Evolutionary conservation across 352 stramenopile genomes (phyloP), one percentile per base, ranked within the genome.

Genomic region (Globisporangium radiosum): DNA sequence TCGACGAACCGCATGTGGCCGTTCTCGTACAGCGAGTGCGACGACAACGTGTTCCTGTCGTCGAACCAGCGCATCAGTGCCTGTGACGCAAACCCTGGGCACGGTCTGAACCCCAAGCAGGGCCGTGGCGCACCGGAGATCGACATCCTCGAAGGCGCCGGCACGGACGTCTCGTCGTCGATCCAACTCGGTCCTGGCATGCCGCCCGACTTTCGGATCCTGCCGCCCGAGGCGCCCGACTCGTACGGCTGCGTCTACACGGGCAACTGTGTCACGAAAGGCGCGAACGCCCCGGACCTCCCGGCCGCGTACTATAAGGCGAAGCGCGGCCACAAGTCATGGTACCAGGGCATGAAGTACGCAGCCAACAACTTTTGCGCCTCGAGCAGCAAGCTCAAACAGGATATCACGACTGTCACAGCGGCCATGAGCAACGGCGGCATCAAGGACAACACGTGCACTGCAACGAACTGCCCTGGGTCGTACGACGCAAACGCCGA

Each of bases 1-100:
- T 97, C 85, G 0, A 98, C 92, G 19, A 91, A 91, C 52, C 89
- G 94, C 57, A 92, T 98, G 64, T 99, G 96, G 96, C 96, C 96
- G 2, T 99, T 94, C 78, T 97, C 85, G 49, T 98, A 97, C 68
- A 77, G 98, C 63, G 76, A 80, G 49, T 99, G 96, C 64, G 86
- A 98, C 66, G 62, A 73, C 0, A 68, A 64, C 0, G 63, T 80
- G 11, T 90, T 90, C 57, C 73, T 72, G n/a, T 67, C 72, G n/a
- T 64, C 64, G 48, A 88, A 88, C 60, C 83, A 92, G 54, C 75
- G 78, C 3, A 92, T 92, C 60, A 95, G 72, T 38, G 95, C 87
- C 0, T 99, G 95, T 66, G 92, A 98, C 55, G 62, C 71, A 7
- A 75, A 91, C 53, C 94, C 96, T 42, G 95, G 97, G 40, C 94